phyloP scores from a whole-genome alignment of 2,329 filamentous ascomycete genomes.

The Tolypocladium tundrense region DNA sequence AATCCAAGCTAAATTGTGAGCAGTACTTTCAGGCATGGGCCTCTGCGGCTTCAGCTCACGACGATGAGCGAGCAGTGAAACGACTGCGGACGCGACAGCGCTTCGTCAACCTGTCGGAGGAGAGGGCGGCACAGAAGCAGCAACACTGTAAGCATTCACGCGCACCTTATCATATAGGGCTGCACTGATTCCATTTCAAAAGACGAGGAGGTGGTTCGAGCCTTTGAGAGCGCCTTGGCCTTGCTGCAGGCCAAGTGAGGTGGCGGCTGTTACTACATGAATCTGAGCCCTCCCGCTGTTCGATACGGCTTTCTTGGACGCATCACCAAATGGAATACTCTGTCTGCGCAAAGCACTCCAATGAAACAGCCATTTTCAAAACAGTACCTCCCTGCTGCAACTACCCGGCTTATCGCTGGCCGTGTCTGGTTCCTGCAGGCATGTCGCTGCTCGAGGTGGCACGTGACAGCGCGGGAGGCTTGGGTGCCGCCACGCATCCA shows the following conservation, averaged over 20 bases:
- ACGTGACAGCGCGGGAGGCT: background rate
- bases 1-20: background rate
- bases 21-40: slow-evolving; percentile 79
- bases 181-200: slow-evolving; percentile 8
- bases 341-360: background rate
- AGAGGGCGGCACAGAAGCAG: slow-evolving; percentile 61
- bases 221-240: slow-evolving; percentile 52
- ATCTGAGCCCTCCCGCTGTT: background rate
- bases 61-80: slow-evolving; percentile 68
- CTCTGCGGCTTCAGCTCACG: slow-evolving; percentile 57
- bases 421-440: background rate
- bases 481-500: background rate
- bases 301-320: background rate
- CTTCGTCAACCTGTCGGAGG: slow-evolving; percentile 66
- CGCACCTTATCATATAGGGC: background rate
- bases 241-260: slow-evolving; percentile 31
- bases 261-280: background rate
- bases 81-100: slow-evolving; percentile 70
- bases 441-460: background rate
- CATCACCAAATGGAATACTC: background rate
- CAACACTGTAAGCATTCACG: slow-evolving; percentile 57
- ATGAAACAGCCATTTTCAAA: background rate
- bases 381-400: background rate
- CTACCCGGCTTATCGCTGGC: background rate
- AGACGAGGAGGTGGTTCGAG: slow-evolving; percentile 47